Evolutionary conservation across 225 moss, liverwort and hornwort genomes (phyloP).

Genomic region (Neckera pumila): DNA sequence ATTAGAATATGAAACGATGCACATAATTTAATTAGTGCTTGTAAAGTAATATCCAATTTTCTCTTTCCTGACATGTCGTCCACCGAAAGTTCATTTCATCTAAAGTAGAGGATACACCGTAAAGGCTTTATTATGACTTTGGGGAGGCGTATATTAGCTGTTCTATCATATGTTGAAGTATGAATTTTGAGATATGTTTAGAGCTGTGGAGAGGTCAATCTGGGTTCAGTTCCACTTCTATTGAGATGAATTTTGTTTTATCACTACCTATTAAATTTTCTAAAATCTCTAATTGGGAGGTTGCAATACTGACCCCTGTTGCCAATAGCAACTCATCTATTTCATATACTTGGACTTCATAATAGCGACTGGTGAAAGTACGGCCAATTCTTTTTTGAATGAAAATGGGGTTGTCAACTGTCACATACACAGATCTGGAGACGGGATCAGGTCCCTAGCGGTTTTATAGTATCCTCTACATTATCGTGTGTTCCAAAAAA

Average conservation of each 20-base stretch:
- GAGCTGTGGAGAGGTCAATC: not conserved
- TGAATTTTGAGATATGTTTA: not conserved
- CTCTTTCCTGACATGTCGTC: not conserved
- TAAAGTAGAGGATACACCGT: not conserved
- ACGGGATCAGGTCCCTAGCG: not conserved
- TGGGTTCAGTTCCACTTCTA: not conserved
- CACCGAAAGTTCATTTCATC: not conserved
- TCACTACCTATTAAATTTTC: not conserved
- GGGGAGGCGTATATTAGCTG: not conserved
- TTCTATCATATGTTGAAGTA: not conserved
- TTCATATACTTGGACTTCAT: too few species aligned
- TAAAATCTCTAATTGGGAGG: not conserved
- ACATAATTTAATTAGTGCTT: not conserved
- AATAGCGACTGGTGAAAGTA: too few species aligned
- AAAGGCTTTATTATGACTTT: not conserved
- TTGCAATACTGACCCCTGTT: not conserved
- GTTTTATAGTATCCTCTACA: not conserved
- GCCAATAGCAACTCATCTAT: too few species aligned
- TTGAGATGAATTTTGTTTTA: not conserved
- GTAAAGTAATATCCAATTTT: not conserved
- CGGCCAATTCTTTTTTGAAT: too few species aligned
- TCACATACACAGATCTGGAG: too few species aligned
- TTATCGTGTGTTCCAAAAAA: not conserved
- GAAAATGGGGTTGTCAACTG: too few species aligned
- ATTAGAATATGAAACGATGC: not conserved